Evolutionary conservation across 257 asterid species (phyloP).

Genomic region (Scutellaria barbata): DNA sequence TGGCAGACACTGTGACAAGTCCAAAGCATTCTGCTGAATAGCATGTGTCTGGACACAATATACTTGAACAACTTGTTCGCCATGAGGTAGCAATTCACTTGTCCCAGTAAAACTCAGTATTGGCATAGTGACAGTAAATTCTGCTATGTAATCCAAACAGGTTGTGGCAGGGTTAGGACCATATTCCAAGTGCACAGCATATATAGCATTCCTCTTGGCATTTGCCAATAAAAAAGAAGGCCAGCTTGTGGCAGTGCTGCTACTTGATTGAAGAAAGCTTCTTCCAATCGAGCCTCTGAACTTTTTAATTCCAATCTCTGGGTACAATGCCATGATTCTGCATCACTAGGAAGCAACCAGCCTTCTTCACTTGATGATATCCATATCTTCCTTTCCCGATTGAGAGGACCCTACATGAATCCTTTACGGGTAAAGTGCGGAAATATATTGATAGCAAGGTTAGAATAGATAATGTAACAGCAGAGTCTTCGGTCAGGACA

Average conservation of each 20-base stretch:
- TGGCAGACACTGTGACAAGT: conserved; percentile 89
- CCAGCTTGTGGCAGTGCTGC: conserved; percentile 85
- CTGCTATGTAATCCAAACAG: conserved; percentile 86
- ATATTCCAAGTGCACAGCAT: conserved; percentile 93
- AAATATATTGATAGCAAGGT: conserved; percentile 25
- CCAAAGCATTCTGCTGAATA: conserved; percentile 95
- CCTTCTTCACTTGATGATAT: conserved; percentile 95
- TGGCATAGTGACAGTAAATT: conserved; percentile 95
- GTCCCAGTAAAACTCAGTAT: conserved; percentile 97
- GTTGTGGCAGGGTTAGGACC: conserved; percentile 85
- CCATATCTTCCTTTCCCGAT: conserved; percentile 90
- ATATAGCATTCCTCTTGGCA: conserved; percentile 92
- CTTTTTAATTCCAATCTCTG: conserved; percentile 84
- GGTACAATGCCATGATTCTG: conserved; percentile 91
- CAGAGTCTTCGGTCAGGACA: background rate
- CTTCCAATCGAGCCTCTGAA: conserved; percentile 70
- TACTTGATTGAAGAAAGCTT: conserved; percentile 95
- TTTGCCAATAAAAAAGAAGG: conserved; percentile 86
- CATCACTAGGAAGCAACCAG: conserved; percentile 92
- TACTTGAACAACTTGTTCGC: conserved; percentile 89
- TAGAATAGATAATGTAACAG: conserved; percentile 38
- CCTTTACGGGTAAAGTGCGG: conserved; percentile 31
- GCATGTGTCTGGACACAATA: conserved; percentile 99
- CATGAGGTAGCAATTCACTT: conserved; percentile 75
- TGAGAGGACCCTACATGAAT: conserved; percentile 78